Base-by-base conservation (phyloP, 371 early-diverging fungal species). In the Vairimorpha apis region DNA sequence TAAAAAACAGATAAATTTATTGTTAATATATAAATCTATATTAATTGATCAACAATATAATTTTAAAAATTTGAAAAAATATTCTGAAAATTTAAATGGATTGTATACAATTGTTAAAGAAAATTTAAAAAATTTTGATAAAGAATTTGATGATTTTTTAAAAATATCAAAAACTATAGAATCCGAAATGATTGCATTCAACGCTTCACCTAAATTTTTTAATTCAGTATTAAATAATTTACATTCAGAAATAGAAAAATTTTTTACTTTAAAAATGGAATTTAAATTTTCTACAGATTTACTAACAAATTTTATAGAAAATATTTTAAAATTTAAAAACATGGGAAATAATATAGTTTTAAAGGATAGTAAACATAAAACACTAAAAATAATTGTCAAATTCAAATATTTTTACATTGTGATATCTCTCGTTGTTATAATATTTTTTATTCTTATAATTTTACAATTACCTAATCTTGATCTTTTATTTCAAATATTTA, bases 141-240 rank as follows among this genome's bases (percentile, higher is more conserved):
- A 27, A 29, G 23, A 41, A 7, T 71, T 71, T 41, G 55, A 71
- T 27, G 12, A n/a, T 53, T 71, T 71, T 18, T 64, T 53, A 29
- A 71, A 64, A 29, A 64, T 43, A 30, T 53, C 62, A 29, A 37
- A 55, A 53, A 49, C 18, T 12, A 71, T 71, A 1, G 45, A 58
- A 35, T 13, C 43, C 3, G 72, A 71, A 43, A 60, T 71, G 60
- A 27, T 64, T 37, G 72, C 30, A 14, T 64, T 71, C 27, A 71
- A 71, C 43, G 60, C 62, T 8, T 62, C 72, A 16, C 53, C 62
- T 33, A 62, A 56, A 38, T 71, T 49, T 71, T 55, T 71, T 12
- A 62, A 33, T 2, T 43, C 51, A 44, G 63, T 51, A 35, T 32
- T 32, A 13, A 51, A 63, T 23, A 51, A 71, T 35, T 27, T 71